Conservation (phyloP, 2,329 filamentous ascomycete genomes). For the Fusarium sp. region DNA sequence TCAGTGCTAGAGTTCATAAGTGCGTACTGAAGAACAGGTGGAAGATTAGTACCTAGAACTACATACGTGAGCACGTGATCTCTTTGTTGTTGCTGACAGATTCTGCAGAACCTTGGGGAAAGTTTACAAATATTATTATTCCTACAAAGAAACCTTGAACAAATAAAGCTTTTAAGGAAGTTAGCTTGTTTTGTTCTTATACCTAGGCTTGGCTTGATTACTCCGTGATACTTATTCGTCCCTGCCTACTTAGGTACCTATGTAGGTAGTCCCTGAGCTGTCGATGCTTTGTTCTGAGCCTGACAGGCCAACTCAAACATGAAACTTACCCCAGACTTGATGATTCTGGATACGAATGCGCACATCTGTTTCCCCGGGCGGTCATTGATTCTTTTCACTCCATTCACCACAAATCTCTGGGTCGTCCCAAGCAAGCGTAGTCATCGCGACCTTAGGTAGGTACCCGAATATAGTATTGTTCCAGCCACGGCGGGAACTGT, state of each 20-base stretch:
- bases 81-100: background rate
- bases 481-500: slow-evolving; percentile 15
- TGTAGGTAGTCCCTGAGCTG: background rate
- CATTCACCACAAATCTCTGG: background rate
- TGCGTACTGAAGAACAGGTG: background rate
- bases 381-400: background rate
- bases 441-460: background rate
- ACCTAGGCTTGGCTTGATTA: background rate
- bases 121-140: background rate
- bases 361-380: too few relatives aligned
- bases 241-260: background rate
- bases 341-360: too few relatives aligned
- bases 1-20: background rate
- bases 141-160: background rate
- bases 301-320: background rate
- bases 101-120: background rate
- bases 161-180: background rate
- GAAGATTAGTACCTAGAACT: background rate
- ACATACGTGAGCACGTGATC: background rate
- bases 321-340: background rate
- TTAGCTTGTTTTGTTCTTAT: background rate
- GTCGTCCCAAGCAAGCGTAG: background rate
- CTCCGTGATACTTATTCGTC: background rate
- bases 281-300: background rate
- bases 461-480: slow-evolving; percentile 1